Evolutionary conservation across 805 yeast species (phyloP).

Genomic region (Citeromyces nyonsensis): DNA sequence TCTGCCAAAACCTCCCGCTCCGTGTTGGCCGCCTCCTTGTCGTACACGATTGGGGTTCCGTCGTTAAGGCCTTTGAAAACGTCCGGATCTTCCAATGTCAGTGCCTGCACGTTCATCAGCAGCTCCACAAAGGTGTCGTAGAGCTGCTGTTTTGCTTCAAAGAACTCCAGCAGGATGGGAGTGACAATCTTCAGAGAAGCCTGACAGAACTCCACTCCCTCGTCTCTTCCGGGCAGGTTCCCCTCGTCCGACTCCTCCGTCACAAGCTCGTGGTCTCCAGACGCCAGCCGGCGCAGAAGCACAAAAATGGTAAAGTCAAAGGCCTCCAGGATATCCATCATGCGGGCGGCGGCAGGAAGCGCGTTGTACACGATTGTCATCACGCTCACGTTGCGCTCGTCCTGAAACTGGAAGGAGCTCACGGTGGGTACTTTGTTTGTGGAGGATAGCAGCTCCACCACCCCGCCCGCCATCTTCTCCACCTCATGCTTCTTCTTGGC

Average conservation of each 20-base stretch:
- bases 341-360: constrained; percentile 28
- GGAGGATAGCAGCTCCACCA: constrained; percentile 14
- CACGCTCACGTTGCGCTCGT: constrained; percentile 33
- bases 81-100: constrained; percentile 64
- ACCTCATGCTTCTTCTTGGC: constrained; percentile 20
- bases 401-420: constrained; percentile 7
- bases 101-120: constrained; percentile 51
- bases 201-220: constrained; percentile 14
- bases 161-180: constrained; percentile 52
- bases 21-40: constrained; percentile 18
- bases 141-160: constrained; percentile 56
- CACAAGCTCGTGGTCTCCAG: constrained; percentile 3
- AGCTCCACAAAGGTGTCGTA: constrained; percentile 45
- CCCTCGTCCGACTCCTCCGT: neutral
- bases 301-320: constrained; percentile 42
- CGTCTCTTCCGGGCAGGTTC: constrained; percentile 1
- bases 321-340: constrained; percentile 39
- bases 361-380: constrained; percentile 36
- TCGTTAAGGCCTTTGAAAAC: constrained; percentile 50
- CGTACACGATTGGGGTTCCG: constrained; percentile 29
- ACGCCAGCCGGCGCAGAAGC: constrained; percentile 12
- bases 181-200: constrained; percentile 16
- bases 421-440: neutral
- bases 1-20: constrained; percentile 35
- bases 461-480: constrained; percentile 21